phyloP scores from a whole-genome alignment of 495 filamentous ascomycete species.

The Daldinia loculata region DNA sequence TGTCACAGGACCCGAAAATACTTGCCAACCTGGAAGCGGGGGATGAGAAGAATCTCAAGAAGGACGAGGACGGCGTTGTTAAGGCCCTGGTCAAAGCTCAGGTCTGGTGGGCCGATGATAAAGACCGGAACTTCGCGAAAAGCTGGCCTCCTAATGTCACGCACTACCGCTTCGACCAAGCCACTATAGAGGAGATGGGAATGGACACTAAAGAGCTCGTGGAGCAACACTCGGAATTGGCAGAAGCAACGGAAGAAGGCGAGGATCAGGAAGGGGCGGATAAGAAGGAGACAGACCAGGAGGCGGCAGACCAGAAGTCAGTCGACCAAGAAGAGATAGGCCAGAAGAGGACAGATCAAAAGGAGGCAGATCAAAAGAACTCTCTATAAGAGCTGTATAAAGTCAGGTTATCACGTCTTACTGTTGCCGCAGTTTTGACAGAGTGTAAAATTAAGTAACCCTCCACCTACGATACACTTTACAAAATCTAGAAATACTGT shows the following conservation, averaged over 20 bases:
- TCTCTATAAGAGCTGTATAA: conserved; percentile 1
- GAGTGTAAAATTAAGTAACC: conserved; percentile 23
- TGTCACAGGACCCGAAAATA: conserved; percentile 44
- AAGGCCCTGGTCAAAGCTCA: conserved; percentile 51
- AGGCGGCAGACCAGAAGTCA: not conserved
- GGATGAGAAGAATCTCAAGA: conserved; percentile 44
- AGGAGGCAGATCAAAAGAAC: not conserved
- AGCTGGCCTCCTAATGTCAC: conserved; percentile 74
- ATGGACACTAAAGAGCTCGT: not conserved
- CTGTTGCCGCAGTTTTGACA: conserved; percentile 8
- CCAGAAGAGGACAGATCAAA: not conserved
- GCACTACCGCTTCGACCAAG: conserved; percentile 54
- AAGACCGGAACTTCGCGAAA: conserved; percentile 71
- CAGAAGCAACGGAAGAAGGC: not conserved
- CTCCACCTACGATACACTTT: conserved; percentile 14
- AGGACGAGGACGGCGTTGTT: conserved; percentile 42
- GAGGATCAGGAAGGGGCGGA: not conserved
- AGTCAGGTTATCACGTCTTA: not conserved
- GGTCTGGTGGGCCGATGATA: conserved; percentile 74
- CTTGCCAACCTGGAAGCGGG: conserved; percentile 45
- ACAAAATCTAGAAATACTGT: conserved; percentile 19
- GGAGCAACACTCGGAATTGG: not conserved
- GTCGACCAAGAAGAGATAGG: not conserved
- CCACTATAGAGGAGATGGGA: not conserved
- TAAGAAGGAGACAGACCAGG: not conserved